These are phyloP conservation scores for Colletotrichum viniferum DNA, from an alignment of 2,329 filamentous ascomycete genomes.

Conservation along the genomic window DNA sequence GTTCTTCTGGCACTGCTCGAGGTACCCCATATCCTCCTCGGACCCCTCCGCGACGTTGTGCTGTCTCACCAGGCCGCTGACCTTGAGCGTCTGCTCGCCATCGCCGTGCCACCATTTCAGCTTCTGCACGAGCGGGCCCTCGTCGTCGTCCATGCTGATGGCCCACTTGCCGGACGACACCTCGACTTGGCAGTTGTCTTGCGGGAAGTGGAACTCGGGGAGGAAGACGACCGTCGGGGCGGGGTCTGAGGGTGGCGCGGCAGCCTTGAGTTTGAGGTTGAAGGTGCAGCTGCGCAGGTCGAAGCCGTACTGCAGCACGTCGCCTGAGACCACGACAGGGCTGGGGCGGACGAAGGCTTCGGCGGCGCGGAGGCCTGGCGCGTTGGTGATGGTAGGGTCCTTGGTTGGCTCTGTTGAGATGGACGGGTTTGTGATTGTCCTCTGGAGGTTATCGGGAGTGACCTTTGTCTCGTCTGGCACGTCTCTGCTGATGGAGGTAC, in stretches of 20 bases:
- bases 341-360: conserved; percentile 92
- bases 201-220: conserved; percentile 91
- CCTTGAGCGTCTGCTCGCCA: conserved; percentile 79
- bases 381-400: conserved; percentile 62
- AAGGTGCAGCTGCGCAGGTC: conserved; percentile 82
- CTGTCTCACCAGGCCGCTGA: conserved; percentile 75
- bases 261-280: conserved; percentile 68
- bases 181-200: conserved; percentile 71
- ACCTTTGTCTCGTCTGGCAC: conserved; percentile 62
- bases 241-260: conserved; percentile 58
- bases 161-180: conserved; percentile 90
- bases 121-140: conserved; percentile 73
- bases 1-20: conserved; percentile 68
- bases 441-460: conserved; percentile 77
- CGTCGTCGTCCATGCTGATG: conserved; percentile 74
- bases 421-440: conserved; percentile 70
- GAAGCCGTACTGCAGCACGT: conserved; percentile 75
- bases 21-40: conserved; percentile 77
- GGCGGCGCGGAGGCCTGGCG: conserved; percentile 82
- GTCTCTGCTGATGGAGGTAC: conserved; percentile 33
- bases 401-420: conserved; percentile 63
- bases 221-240: conserved; percentile 83
- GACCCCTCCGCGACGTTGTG: conserved; percentile 60
- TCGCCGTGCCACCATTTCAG: conserved; percentile 93
- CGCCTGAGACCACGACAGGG: conserved; percentile 76